These are phyloP conservation scores for Trifolium subterraneum DNA, from an alignment of 306 rosid species.

Conservation along the genomic window DNA sequence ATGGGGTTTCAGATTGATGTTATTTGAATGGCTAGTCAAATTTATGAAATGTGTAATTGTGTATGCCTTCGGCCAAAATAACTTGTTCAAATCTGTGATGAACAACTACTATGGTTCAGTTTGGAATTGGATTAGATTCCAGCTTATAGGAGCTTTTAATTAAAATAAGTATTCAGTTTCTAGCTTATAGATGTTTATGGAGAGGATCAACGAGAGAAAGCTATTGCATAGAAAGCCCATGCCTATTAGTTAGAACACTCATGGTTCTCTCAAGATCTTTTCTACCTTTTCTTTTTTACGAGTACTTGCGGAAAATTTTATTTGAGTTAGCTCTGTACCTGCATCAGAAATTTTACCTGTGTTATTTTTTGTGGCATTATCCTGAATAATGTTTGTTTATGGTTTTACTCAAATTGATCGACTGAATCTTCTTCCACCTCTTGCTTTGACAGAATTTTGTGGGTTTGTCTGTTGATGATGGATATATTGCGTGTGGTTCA, in stretches of 20 bases:
- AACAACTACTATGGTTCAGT: slow-evolving; percentile 1
- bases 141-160: slow-evolving; percentile 16
- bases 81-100: slow-evolving; percentile 24
- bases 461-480: slow-evolving; percentile 82
- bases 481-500: slow-evolving; percentile 95
- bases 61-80: slow-evolving; percentile 22
- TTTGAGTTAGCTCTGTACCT: not conserved
- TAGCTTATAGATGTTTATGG: not conserved
- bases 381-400: slow-evolving; percentile 22
- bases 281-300: not conserved
- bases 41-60: slow-evolving; percentile 26
- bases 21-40: slow-evolving; percentile 21
- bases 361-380: slow-evolving; percentile 11
- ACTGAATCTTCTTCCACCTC: slow-evolving; percentile 49
- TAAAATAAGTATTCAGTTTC: not conserved
- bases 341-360: slow-evolving; percentile 15
- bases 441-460: slow-evolving; percentile 83
- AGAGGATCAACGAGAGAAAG: not conserved
- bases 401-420: slow-evolving; percentile 29
- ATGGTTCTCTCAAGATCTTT: not conserved
- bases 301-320: not conserved
- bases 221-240: not conserved
- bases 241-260: not conserved
- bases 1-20: slow-evolving; percentile 30
- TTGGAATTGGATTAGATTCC: slow-evolving; percentile 3